phyloP scores from a whole-genome alignment of 495 filamentous ascomycete genomes.

The Beverwykella pulmonaria region DNA sequence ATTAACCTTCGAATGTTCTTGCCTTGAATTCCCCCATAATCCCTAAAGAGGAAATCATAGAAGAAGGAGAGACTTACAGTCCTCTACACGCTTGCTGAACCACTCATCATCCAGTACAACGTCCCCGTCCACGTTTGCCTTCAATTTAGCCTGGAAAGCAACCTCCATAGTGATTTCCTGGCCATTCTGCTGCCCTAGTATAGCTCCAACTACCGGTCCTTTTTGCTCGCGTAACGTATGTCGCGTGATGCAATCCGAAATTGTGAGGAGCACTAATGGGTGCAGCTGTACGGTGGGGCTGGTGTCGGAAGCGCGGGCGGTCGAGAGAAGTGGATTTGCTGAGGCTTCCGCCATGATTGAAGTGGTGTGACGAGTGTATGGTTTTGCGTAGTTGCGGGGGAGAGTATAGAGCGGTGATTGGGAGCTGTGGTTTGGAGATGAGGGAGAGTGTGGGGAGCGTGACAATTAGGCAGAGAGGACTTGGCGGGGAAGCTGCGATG shows the following conservation, averaged over 20 bases:
- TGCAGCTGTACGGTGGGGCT: conserved; percentile 84
- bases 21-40: background rate
- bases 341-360: conserved; percentile 46
- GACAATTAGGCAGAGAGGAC: conserved; percentile 22
- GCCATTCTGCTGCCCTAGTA: conserved; percentile 88
- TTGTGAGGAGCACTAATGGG: conserved; percentile 90
- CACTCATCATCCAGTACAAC: conserved; percentile 64
- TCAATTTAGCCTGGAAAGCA: conserved; percentile 78
- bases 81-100: conserved; percentile 79
- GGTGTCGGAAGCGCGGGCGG: conserved; percentile 69
- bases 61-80: conserved; percentile 62
- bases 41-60: background rate
- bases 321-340: conserved; percentile 59
- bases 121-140: conserved; percentile 53
- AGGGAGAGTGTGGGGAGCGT: conserved; percentile 18
- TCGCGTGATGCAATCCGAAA: conserved; percentile 94
- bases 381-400: background rate
- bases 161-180: conserved; percentile 89
- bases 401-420: conserved; percentile 6
- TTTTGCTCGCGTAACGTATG: conserved; percentile 74
- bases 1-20: background rate
- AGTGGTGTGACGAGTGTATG: background rate
- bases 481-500: conserved; percentile 13
- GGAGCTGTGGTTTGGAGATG: conserved; percentile 18
- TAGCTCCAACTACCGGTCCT: conserved; percentile 79